Conservation (phyloP, 2,329 filamentous ascomycete genomes). For the Phymatotrichopsis omnivora region DNA sequence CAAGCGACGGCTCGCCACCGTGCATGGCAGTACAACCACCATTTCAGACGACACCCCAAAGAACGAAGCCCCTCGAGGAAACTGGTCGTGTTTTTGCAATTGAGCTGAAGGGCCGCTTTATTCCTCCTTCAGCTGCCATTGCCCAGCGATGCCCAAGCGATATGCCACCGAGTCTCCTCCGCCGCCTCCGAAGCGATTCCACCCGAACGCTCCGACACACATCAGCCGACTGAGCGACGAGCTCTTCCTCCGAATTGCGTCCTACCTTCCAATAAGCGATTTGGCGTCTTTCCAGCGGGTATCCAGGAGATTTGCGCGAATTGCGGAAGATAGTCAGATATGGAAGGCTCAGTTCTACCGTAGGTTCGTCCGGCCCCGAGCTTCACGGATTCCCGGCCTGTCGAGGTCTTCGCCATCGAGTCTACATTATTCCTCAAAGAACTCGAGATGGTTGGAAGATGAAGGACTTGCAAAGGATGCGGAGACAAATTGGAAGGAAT, state of each 20-base stretch:
- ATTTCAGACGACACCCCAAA: too few relatives aligned
- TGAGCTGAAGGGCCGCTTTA: too few relatives aligned
- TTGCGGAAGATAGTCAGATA: constrained; percentile 72
- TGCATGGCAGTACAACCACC: too few relatives aligned
- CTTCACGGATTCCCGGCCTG: constrained; percentile 23
- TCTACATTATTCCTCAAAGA: constrained; percentile 40
- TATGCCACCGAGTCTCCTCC: constrained; percentile 8
- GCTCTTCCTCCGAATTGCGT: constrained; percentile 72
- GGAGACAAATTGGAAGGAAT: constrained; percentile 68
- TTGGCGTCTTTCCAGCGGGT: constrained; percentile 54
- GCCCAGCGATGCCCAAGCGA: constrained; percentile 14
- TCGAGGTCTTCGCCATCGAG: constrained; percentile 13
- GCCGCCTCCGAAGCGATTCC: constrained; percentile 19
- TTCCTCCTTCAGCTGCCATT: not conserved
- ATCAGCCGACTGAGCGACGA: constrained; percentile 75
- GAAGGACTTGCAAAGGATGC: constrained; percentile 44
- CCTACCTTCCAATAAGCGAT: constrained; percentile 58
- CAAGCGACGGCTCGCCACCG: too few relatives aligned
- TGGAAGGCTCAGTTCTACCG: constrained; percentile 87
- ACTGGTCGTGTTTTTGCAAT: too few relatives aligned
- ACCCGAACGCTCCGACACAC: constrained; percentile 42
- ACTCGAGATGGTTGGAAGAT: constrained; percentile 52
- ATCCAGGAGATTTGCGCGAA: constrained; percentile 62
- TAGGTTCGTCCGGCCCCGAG: constrained; percentile 70
- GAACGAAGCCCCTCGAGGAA: too few relatives aligned